A percentile compares a stretch with the other conserved stretches of the same genome.
These are phyloP conservation scores for Hibiscus mutabilis DNA, from an alignment of 345 rosid species.

Conservation along the genomic window DNA sequence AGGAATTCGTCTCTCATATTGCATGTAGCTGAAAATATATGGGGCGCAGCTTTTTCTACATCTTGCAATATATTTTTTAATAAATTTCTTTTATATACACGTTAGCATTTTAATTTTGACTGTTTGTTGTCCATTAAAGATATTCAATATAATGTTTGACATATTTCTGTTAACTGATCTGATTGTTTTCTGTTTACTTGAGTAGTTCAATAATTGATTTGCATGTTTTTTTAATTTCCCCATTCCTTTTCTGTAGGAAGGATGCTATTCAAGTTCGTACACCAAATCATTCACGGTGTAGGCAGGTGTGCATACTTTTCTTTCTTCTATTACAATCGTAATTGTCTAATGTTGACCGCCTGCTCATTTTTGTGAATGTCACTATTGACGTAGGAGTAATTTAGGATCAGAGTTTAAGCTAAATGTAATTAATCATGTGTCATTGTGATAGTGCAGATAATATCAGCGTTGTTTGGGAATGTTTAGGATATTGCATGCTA, in stretches of 20 bases:
- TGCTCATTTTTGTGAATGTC: conserved; percentile 1
- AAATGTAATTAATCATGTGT: neutral
- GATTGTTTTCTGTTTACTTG: neutral
- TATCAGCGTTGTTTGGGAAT: conserved; percentile 1
- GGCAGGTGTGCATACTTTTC: conserved; percentile 34
- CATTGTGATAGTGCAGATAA: neutral
- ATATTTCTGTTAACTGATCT: neutral
- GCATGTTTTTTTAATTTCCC: conserved; percentile 11
- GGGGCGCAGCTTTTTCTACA: neutral
- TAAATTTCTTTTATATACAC: neutral
- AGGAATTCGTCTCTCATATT: neutral
- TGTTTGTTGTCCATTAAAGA: conserved; percentile 6
- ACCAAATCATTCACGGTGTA: conserved; percentile 26
- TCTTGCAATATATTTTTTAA: neutral
- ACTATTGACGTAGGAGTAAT: neutral
- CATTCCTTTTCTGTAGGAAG: conserved; percentile 30
- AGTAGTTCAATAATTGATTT: neutral
- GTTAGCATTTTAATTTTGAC: neutral
- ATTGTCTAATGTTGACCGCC: neutral
- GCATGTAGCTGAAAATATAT: neutral
- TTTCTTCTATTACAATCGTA: neutral
- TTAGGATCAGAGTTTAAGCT: conserved; percentile 4
- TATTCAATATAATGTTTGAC: conserved; percentile 4
- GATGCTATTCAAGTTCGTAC: conserved; percentile 21
- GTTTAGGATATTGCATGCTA: neutral